Percentiles rank a stretch among this genome's conserved stretches.
phyloP scores from a whole-genome alignment of 2,329 filamentous ascomycete genomes.

The Cordyceps cateniannulata region DNA sequence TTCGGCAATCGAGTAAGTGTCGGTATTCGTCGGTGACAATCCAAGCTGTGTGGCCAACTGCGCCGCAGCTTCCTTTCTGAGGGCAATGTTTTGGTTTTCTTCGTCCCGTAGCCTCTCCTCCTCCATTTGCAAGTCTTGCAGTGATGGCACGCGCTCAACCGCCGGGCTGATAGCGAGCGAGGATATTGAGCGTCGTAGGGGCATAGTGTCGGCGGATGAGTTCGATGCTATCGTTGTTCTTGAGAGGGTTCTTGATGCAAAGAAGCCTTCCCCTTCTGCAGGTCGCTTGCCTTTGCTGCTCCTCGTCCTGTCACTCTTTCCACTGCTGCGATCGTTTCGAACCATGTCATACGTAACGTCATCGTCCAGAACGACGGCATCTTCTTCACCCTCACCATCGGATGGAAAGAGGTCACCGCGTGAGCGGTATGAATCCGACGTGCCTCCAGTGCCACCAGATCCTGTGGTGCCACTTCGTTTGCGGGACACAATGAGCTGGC shows the following conservation, averaged over 20 bases:
- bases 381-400: slow-evolving; percentile 78
- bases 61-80: slow-evolving; percentile 45
- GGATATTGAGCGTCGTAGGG: slow-evolving; percentile 19
- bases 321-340: slow-evolving; percentile 64
- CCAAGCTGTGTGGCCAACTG: slow-evolving; percentile 45
- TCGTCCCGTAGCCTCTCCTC: slow-evolving; percentile 44
- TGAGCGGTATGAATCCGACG: slow-evolving; percentile 79
- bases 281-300: slow-evolving; percentile 55
- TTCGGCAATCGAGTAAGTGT: slow-evolving; percentile 14
- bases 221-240: slow-evolving; percentile 49
- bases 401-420: slow-evolving; percentile 87
- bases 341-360: slow-evolving; percentile 83
- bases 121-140: slow-evolving; percentile 47
- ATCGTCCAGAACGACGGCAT: slow-evolving; percentile 87
- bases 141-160: slow-evolving; percentile 35
- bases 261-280: slow-evolving; percentile 22
- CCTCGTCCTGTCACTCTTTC: slow-evolving; percentile 45
- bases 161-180: slow-evolving; percentile 29
- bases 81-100: slow-evolving; percentile 47
- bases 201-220: slow-evolving; percentile 28
- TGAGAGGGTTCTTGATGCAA: slow-evolving; percentile 47
- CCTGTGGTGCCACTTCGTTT: slow-evolving; percentile 72
- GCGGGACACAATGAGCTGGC: slow-evolving; percentile 25
- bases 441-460: slow-evolving; percentile 75
- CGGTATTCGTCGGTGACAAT: slow-evolving; percentile 25